These are phyloP conservation scores for Fusarium piperis DNA, from an alignment of 2,329 filamentous ascomycete species.

Conservation along the genomic window DNA sequence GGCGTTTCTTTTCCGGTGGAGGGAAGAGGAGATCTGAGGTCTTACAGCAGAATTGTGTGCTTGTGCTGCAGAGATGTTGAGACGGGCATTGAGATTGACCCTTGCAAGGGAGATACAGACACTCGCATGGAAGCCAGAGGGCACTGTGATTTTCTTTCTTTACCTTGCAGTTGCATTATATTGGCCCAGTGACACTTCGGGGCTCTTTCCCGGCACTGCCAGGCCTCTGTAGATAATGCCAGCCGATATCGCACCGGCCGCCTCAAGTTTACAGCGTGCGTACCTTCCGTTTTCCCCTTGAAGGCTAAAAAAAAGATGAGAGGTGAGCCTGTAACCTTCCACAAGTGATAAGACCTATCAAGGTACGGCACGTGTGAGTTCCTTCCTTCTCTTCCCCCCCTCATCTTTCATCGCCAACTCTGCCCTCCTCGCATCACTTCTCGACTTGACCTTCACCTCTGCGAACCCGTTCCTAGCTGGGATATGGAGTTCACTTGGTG, in stretches of 20 bases:
- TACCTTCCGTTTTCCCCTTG: background rate
- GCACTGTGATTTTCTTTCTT: background rate
- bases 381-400: background rate
- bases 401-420: background rate
- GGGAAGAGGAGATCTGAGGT: slow-evolving; percentile 17
- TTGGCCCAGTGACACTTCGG: background rate
- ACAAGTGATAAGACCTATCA: background rate
- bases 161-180: background rate
- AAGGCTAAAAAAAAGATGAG: background rate
- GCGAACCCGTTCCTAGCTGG: slow-evolving; percentile 4
- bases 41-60: slow-evolving; percentile 28
- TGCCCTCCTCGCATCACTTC: background rate
- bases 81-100: background rate
- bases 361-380: background rate
- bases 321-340: background rate
- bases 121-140: background rate
- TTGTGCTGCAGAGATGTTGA: slow-evolving; percentile 13
- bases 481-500: slow-evolving; percentile 3
- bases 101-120: background rate
- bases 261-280: background rate
- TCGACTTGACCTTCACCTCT: background rate
- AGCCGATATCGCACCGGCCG: background rate
- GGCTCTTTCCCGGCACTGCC: background rate
- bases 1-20: slow-evolving; percentile 2
- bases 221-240: background rate